Evolutionary conservation across 441 rosid genomes (phyloP).

Genomic region (Iberis amara): DNA sequence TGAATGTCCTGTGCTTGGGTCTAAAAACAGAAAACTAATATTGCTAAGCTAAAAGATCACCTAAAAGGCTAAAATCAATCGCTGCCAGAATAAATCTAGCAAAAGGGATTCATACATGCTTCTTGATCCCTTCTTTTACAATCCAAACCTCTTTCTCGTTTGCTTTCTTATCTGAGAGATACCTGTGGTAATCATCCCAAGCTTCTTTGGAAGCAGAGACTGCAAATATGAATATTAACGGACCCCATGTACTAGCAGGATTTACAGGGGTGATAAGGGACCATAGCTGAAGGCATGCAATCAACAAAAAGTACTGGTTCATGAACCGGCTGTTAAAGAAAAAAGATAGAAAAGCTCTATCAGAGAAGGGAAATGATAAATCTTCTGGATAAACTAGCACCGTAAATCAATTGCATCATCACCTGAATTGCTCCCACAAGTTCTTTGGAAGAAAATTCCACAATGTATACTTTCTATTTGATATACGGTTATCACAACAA

Average conservation of each 20-base stretch:
- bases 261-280: slow-evolving; percentile 97
- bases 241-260: slow-evolving; percentile 99
- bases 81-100: not conserved
- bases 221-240: slow-evolving; percentile 85
- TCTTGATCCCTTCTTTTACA: slow-evolving; percentile 66
- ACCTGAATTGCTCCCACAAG: slow-evolving; percentile 97
- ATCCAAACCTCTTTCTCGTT: slow-evolving; percentile 96
- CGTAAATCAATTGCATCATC: slow-evolving; percentile 17
- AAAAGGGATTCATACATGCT: slow-evolving; percentile 53
- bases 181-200: slow-evolving; percentile 99
- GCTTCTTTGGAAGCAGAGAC: slow-evolving; percentile 98
- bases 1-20: slow-evolving; percentile 82
- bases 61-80: not conserved
- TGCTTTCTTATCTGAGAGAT: slow-evolving; percentile 89
- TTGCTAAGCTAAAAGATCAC: slow-evolving; percentile 10
- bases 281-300: slow-evolving; percentile 99
- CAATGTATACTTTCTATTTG: slow-evolving; percentile 82
- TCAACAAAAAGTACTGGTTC: slow-evolving; percentile 97
- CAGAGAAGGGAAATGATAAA: not conserved
- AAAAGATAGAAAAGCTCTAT: slow-evolving; percentile 1
- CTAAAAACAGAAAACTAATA: slow-evolving; percentile 38
- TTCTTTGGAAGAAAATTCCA: slow-evolving; percentile 91
- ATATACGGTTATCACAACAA: slow-evolving; percentile 78
- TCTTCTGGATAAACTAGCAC: not conserved
- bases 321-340: slow-evolving; percentile 83